Percentiles rank a stretch among this genome's conserved stretches.
phyloP scores from a whole-genome alignment of 164 flowering plant genomes.

The Vitis labrusca region DNA sequence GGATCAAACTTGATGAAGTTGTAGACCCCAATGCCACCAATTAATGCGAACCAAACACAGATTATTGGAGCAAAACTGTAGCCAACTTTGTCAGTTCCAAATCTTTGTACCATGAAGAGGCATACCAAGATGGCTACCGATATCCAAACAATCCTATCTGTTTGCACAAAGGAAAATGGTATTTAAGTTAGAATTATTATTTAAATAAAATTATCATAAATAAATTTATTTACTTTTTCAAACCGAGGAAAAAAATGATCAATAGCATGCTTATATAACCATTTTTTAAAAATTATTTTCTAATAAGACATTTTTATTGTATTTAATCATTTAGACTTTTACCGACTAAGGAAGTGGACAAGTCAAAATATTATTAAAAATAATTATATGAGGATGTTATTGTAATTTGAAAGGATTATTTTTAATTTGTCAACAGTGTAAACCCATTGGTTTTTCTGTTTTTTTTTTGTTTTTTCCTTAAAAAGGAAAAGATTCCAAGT shows the following conservation, averaged over 20 bases:
- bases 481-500: slow-evolving; percentile 1
- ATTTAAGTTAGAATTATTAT: too few species aligned
- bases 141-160: slow-evolving; percentile 48
- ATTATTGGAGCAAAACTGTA: slow-evolving; percentile 68
- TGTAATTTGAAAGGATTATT: not conserved
- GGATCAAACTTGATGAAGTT: slow-evolving; percentile 60
- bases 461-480: not conserved
- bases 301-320: too few species aligned
- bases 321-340: too few species aligned
- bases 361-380: too few species aligned
- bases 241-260: too few species aligned
- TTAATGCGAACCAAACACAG: slow-evolving; percentile 54
- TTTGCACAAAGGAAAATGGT: not conserved
- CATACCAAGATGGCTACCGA: slow-evolving; percentile 43
- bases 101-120: slow-evolving; percentile 55
- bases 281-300: too few species aligned
- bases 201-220: too few species aligned
- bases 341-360: too few species aligned
- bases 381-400: not conserved
- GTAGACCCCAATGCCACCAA: slow-evolving; percentile 48
- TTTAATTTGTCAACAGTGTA: not conserved
- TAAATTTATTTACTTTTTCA: too few species aligned
- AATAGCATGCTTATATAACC: not conserved
- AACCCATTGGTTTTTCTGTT: not conserved
- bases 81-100: slow-evolving; percentile 81